Evolutionary conservation across 1,139 yeast genomes (phyloP), one percentile per base, ranked within the genome.

Genomic region (Groenewaldozyma auringiensis): DNA sequence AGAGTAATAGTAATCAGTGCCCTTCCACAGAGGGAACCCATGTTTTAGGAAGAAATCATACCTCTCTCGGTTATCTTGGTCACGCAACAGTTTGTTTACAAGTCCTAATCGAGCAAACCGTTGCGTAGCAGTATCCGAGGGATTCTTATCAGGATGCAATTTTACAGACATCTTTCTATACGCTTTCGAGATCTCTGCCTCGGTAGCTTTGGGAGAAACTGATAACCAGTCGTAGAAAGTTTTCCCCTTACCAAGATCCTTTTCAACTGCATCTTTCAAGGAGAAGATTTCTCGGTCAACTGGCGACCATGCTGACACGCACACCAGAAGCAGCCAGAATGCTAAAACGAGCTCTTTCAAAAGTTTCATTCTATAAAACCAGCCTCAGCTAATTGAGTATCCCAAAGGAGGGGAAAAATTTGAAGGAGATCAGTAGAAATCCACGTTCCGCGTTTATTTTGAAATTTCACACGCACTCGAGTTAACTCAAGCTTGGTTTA

Each of bases 21-120:
- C 69, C 40, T 75, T 79, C 78, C 85, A 86, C 49, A 74, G 73
- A 3, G 98, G 99, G 65, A 92, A 92, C 2, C 98, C 99, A 54
- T 81, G 77, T 35, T 75, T 71, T 47, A 84, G 69, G 65, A 86
- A 92, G 64, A 81, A 89, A 63, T 92, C 97, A 62, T 92, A 92
- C 16, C 92, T 72, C 53, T 81, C 82, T 50, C 83, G 78, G 14
- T 56, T 51, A 48, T 76, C 73, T 8, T 77, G 71, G 42, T 76
- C 75, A 50, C 88, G 70, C 49, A 89, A 72, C 47, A 88, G 81
- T 57, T 83, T 77, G 41, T 87, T 83, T 17, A 86, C 87, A 27
- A 79, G 65, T 21, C 92, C 83, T 42, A 89, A 72, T 36, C 92
- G 68, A 53, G 88, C 84, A 62, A 82, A 89, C 43, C 83, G 72